A percentile compares a stretch with the other conserved stretches of the same genome.
Conservation (phyloP, 257 asterid species). For the Thymus quinquecostatus region DNA sequence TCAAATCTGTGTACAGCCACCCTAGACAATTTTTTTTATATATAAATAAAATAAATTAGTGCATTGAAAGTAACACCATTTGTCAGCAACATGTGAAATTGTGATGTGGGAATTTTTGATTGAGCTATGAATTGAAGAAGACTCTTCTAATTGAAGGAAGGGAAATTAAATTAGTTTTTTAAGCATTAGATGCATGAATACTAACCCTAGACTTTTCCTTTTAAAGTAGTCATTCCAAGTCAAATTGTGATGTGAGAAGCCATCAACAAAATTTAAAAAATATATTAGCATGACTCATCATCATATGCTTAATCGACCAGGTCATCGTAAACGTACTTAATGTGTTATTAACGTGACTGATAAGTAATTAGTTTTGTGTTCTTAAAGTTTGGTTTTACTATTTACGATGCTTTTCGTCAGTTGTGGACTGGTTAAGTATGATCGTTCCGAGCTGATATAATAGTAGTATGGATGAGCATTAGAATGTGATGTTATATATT, state of each 20-base stretch:
- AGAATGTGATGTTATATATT: not conserved
- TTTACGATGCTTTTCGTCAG: no score
- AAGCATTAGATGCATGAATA: slow-evolving; percentile 39
- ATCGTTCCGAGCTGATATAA: no score
- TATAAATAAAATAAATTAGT: slow-evolving; percentile 18
- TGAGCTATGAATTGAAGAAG: not conserved
- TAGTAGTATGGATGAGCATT: not conserved
- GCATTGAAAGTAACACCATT: slow-evolving; percentile 38
- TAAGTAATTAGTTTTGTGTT: no score
- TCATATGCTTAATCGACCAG: not conserved
- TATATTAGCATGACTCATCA: slow-evolving; percentile 12
- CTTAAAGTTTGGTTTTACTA: no score
- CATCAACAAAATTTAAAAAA: slow-evolving; percentile 17
- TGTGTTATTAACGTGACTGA: no score
- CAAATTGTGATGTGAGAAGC: slow-evolving; percentile 28
- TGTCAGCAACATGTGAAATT: slow-evolving; percentile 45
- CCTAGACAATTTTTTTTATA: slow-evolving; percentile 32
- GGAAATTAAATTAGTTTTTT: slow-evolving; percentile 23
- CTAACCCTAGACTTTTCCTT: slow-evolving; percentile 23
- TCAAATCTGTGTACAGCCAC: slow-evolving; percentile 38
- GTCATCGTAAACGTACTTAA: no score
- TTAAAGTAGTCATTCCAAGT: slow-evolving; percentile 31
- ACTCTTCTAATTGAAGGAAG: slow-evolving; percentile 36
- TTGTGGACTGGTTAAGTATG: no score
- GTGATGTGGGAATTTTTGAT: slow-evolving; percentile 33